Percentiles rank a stretch among this genome's conserved stretches.
phyloP scores from a whole-genome alignment of 1,139 yeast species.

The Hyphopichia pseudoburtonii region DNA sequence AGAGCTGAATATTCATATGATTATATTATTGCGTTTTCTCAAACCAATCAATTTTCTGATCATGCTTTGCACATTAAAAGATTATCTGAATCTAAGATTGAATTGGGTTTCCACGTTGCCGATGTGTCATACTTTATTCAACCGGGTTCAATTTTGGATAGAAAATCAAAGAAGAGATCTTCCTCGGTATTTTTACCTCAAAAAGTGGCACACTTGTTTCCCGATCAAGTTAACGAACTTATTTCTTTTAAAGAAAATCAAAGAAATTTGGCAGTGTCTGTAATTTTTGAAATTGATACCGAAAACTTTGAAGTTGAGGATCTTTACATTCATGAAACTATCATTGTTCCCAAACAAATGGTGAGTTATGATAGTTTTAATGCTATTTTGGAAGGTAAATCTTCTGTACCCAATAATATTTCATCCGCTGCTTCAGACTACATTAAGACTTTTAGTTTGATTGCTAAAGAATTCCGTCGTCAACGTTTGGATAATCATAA shows the following conservation, averaged over 20 bases:
- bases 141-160: constrained; percentile 75
- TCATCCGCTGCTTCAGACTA: constrained; percentile 67
- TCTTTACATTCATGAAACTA: constrained; percentile 75
- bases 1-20: constrained; percentile 65
- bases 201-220: constrained; percentile 66
- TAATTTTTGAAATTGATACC: constrained; percentile 79
- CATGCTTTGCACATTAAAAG: constrained; percentile 78
- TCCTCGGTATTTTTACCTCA: constrained; percentile 91
- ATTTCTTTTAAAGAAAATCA: constrained; percentile 65
- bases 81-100: constrained; percentile 58
- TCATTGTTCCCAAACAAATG: constrained; percentile 60
- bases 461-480: constrained; percentile 71
- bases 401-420: constrained; percentile 25
- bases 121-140: constrained; percentile 74
- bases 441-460: constrained; percentile 60
- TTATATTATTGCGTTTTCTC: constrained; percentile 65
- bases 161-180: constrained; percentile 88
- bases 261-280: constrained; percentile 70
- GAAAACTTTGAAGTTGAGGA: constrained; percentile 71
- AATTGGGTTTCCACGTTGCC: constrained; percentile 75
- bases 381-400: constrained; percentile 37
- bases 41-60: constrained; percentile 62
- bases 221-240: constrained; percentile 57
- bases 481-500: constrained; percentile 59
- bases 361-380: constrained; percentile 57